Evolutionary conservation across 192 early-diverging fungal species (phyloP), one percentile per base, ranked within the genome.

Genomic region (Coemansia sp.): DNA sequence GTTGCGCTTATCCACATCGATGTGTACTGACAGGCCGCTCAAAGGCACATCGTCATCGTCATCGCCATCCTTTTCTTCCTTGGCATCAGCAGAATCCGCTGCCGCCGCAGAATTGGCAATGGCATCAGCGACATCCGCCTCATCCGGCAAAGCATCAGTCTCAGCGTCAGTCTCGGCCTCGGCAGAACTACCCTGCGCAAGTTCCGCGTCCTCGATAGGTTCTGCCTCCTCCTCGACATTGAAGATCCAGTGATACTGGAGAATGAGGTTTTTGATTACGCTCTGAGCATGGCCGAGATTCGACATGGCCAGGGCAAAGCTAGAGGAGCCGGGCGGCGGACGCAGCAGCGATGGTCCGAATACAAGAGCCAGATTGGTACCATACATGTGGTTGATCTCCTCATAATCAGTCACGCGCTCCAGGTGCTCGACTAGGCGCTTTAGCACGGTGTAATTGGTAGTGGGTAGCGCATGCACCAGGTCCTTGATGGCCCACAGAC

Each of bases 311-410:
- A 83, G 72, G 56, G 88, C 87, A 58, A 84, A 84, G 22, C 85
- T 84, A 24, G 82, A 74, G 21, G 85, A 81, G 0, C 86, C 86
- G 3, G 85, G 86, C 6, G 73, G 76, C 22, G 87, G 87, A 18
- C 86, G 85, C 26, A 98, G 69, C 54, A 98, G 73, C 16, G 93
- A 94, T 1, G 96, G 96, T 1, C 93, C 94, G 89, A 95, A 98
- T n/a, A 98, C 91, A 68, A 98, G 94, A 0, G 92, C 89, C 53
- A 98, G 84, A 62, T 98, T 98, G 24, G 84, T 85, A 7, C 88
- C 86, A 60, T 89, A 89, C 95, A 98, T 98, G 61, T 92, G 89
- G 68, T 94, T 98, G 49, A 86, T 80, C 30, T 84, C 84, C 62
- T 90, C 88, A 32, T 82, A 90, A 60, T 92, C 90, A 3, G 90